Base-by-base conservation (phyloP, 1,284 basidiomycete species). In the Leccinum variabile region DNA sequence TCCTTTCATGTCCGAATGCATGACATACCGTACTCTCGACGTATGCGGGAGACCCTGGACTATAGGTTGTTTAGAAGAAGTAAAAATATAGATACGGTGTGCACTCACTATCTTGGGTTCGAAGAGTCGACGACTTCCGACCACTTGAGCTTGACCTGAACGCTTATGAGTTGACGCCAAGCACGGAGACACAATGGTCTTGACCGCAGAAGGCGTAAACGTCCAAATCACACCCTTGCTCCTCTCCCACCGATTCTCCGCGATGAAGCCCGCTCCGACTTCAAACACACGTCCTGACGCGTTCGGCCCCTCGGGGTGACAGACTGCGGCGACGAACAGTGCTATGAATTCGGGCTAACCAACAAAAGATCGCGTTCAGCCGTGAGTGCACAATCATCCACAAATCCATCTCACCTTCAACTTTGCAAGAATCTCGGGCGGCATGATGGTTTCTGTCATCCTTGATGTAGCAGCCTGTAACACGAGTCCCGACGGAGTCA, bases 371-470 rank as follows among this genome's bases (percentile, higher is more conserved):
- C 56, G 8, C 22, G 32, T 59, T 55, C 59, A 52, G n/a, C 56
- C 18, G 28, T 32, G 16, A 49, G 7, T 22, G 7, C 37, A 32
- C 4, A 39, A 7, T 9, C 5, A 54, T 32, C 55, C 39, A 54
- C 52, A 32, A 44, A 50, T 14, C 5, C 25, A 18, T 67, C 79
- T 10, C 71, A 89, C 90, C 76, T 93, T 94, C 59, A 99, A 80
- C 70, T 94, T 90, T 57, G 88, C 91, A 65, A 99, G 88, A 85
- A 98, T 91, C 67, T 99, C 97, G n/a, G 93, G 92, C 14, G 97
- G 95, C 92, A 98, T 95, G 72, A 98, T 82, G 0, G 95, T 97
- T 70, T 90, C 94, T 3, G 94, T 96, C 93, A 98, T 97, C 33
- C 88, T 87, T 5, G 94, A 96, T 0, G 95, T 95, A 32, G 95